Conservation (phyloP, 2,329 filamentous ascomycete genomes). For the Beauveria sp. region DNA sequence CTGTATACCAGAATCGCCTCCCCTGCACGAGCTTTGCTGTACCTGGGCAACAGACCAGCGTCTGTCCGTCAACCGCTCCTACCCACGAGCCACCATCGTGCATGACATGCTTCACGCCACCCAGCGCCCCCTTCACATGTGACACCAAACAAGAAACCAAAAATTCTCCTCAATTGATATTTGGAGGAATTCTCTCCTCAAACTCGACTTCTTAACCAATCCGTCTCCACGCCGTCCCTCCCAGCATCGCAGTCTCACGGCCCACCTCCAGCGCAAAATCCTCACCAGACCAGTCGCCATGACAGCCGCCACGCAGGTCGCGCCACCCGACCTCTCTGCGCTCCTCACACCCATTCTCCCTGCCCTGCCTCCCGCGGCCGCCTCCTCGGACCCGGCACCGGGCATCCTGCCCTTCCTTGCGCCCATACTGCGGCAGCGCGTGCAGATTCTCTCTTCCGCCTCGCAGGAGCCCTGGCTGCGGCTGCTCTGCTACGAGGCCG, state of each 20-base stretch:
- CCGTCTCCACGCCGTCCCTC: background rate
- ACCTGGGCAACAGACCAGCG: background rate
- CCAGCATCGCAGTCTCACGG: background rate
- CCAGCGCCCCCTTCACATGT: conserved; percentile 6
- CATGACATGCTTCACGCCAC: conserved; percentile 6
- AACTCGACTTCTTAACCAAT: background rate
- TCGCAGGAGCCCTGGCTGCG: conserved; percentile 63
- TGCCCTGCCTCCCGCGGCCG: conserved; percentile 50
- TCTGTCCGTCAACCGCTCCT: background rate
- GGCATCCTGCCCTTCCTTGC: conserved; percentile 53
- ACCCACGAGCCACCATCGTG: background rate
- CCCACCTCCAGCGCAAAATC: conserved; percentile 18
- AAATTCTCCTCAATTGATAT: conserved; percentile 9
- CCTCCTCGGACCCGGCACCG: conserved; percentile 48
- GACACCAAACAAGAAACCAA: conserved; percentile 10
- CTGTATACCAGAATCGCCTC: background rate
- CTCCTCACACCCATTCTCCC: conserved; percentile 51
- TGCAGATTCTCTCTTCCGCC: conserved; percentile 54
- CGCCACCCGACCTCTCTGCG: conserved; percentile 37
- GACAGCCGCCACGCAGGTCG: conserved; percentile 14
- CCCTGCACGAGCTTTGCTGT: background rate
- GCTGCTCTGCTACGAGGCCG: conserved; percentile 60
- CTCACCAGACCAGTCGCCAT: conserved; percentile 2
- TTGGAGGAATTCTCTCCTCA: background rate
- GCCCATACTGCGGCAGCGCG: conserved; percentile 58